Conservation (phyloP, 2,329 filamentous ascomycete genomes). For the Cladosporium sp. region DNA sequence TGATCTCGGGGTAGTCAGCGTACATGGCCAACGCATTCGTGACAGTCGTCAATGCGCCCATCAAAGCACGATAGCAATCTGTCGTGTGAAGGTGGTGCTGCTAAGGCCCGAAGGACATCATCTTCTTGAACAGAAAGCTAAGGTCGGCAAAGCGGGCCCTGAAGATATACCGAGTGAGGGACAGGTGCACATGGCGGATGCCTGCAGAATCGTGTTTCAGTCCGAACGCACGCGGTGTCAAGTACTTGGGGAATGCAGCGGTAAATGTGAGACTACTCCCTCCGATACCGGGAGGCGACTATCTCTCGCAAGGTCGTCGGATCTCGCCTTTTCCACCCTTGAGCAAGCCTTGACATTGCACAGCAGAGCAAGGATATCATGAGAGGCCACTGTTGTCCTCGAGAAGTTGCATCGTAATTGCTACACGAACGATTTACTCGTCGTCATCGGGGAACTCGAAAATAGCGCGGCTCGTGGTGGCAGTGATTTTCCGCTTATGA, state of each 20-base stretch:
- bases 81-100: not conserved
- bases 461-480: conserved; percentile 15
- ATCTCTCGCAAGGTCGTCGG: not conserved
- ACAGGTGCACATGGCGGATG: not conserved
- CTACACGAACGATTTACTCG: not conserved
- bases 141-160: not conserved
- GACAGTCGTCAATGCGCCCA: not conserved
- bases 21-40: not conserved
- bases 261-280: not conserved
- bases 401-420: not conserved
- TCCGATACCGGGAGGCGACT: not conserved
- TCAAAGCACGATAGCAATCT: not conserved
- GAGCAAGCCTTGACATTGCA: not conserved
- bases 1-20: not conserved
- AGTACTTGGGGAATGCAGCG: not conserved
- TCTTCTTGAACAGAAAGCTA: not conserved
- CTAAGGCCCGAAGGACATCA: not conserved
- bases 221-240: not conserved
- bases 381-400: not conserved
- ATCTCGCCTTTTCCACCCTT: not conserved
- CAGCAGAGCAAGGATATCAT: not conserved
- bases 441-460: conserved; percentile 17
- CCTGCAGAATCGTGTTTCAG: conserved; percentile 1
- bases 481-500: conserved; percentile 15
- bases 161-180: not conserved